These are phyloP conservation scores for Solanum tarijense DNA, from an alignment of 257 asterid genomes.

Conservation along the genomic window DNA sequence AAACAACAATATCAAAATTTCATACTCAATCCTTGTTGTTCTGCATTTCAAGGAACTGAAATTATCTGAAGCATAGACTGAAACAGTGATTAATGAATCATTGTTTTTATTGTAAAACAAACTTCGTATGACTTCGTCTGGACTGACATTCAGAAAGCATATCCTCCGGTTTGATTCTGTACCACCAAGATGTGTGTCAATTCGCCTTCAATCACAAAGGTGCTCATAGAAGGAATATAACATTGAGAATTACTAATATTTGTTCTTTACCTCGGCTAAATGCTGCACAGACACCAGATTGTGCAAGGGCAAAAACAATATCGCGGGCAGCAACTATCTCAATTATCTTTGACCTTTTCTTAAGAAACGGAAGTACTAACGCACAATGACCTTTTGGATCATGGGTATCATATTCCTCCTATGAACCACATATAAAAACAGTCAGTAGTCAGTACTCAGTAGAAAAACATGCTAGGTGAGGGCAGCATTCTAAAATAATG, in stretches of 20 bases:
- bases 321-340: slow-evolving; percentile 99
- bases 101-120: slow-evolving; percentile 95
- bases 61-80: slow-evolving; percentile 94
- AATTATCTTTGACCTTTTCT: slow-evolving; percentile 85
- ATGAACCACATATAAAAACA: slow-evolving; percentile 2
- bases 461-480: neutral
- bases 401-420: slow-evolving; percentile 99
- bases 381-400: slow-evolving; percentile 81
- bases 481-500: neutral
- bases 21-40: slow-evolving; percentile 95
- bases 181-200: slow-evolving; percentile 6
- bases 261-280: slow-evolving; percentile 73
- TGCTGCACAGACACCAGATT: slow-evolving; percentile 98
- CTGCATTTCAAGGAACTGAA: slow-evolving; percentile 94
- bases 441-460: neutral
- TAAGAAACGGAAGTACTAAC: slow-evolving; percentile 68
- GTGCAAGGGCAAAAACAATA: slow-evolving; percentile 98
- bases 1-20: slow-evolving; percentile 8
- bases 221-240: neutral
- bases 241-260: neutral
- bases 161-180: slow-evolving; percentile 89
- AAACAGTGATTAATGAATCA: slow-evolving; percentile 95
- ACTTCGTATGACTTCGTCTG: slow-evolving; percentile 96
- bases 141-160: slow-evolving; percentile 92
- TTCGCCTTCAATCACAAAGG: neutral